These are phyloP conservation scores for Fraxinus quadrangulata DNA, from an alignment of 257 asterid genomes.

Conservation along the genomic window DNA sequence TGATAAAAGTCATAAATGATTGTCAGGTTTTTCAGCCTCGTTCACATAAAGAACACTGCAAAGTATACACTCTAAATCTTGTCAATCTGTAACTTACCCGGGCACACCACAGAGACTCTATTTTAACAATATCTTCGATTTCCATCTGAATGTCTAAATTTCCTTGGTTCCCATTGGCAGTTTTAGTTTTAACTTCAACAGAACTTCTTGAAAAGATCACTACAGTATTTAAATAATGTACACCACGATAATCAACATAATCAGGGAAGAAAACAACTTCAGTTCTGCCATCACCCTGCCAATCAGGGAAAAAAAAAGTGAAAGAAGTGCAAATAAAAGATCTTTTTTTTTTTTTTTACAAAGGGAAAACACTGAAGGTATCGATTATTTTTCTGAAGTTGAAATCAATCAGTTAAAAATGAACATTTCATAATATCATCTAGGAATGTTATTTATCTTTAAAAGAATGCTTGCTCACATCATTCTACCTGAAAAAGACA, in stretches of 20 bases:
- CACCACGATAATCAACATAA: slow-evolving; percentile 43
- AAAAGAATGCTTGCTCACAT: not conserved
- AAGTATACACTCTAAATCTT: slow-evolving; percentile 18
- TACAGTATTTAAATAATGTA: slow-evolving; percentile 42
- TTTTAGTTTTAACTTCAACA: slow-evolving; percentile 56
- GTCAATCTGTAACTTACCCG: slow-evolving; percentile 46
- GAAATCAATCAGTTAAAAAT: slow-evolving; percentile 8
- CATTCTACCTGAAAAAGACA: not conserved
- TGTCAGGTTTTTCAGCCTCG: slow-evolving; percentile 29
- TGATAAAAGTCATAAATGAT: slow-evolving; percentile 28
- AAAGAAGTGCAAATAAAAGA: not conserved
- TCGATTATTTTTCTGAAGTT: not conserved
- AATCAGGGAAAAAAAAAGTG: slow-evolving; percentile 22
- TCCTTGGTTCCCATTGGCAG: slow-evolving; percentile 33
- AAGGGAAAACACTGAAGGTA: slow-evolving; percentile 4
- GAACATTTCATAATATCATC: slow-evolving; percentile 13
- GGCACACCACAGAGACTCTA: slow-evolving; percentile 68
- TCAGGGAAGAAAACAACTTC: slow-evolving; percentile 54
- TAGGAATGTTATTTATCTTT: not conserved
- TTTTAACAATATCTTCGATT: slow-evolving; percentile 57
- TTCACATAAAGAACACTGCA: slow-evolving; percentile 3
- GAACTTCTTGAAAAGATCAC: slow-evolving; percentile 56
- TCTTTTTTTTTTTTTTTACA: not conserved
- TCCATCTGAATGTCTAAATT: slow-evolving; percentile 48
- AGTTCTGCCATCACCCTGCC: slow-evolving; percentile 50